phyloP scores from a whole-genome alignment of 1,284 basidiomycete genomes.

The Rhodotorula sp. region DNA sequence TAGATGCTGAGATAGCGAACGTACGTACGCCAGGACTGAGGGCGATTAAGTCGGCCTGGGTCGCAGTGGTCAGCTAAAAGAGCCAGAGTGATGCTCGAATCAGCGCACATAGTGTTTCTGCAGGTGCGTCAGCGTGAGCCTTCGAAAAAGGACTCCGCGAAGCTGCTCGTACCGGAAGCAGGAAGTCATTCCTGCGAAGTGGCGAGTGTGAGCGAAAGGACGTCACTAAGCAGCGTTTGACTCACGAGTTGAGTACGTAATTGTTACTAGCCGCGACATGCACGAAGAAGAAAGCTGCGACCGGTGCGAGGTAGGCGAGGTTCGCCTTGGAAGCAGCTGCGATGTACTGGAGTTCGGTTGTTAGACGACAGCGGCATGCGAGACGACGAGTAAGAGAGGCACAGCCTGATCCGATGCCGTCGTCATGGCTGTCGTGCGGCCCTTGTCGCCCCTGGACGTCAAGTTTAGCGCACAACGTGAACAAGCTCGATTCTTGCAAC shows the following conservation, averaged over 20 bases:
- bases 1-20: too few species aligned
- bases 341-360: neutral
- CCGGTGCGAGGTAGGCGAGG: conserved; percentile 9
- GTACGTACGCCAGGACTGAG: neutral
- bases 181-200: neutral
- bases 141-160: too few species aligned
- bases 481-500: neutral
- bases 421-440: neutral
- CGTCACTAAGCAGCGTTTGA: neutral
- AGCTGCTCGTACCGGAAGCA: neutral
- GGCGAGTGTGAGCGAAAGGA: neutral
- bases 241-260: neutral
- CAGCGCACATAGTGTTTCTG: neutral
- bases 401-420: neutral
- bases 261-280: conserved; percentile 9
- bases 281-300: conserved; percentile 18
- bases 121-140: too few species aligned
- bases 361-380: neutral
- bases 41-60: neutral
- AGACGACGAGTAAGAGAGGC: neutral
- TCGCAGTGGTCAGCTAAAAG: neutral
- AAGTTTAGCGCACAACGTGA: too few species aligned
- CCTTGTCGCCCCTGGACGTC: conserved; percentile 3
- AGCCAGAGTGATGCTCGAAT: too few species aligned
- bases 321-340: neutral